These are phyloP conservation scores for Geotrichum carabidarum DNA, from an alignment of 1,139 yeast species.

Conservation along the genomic window DNA sequence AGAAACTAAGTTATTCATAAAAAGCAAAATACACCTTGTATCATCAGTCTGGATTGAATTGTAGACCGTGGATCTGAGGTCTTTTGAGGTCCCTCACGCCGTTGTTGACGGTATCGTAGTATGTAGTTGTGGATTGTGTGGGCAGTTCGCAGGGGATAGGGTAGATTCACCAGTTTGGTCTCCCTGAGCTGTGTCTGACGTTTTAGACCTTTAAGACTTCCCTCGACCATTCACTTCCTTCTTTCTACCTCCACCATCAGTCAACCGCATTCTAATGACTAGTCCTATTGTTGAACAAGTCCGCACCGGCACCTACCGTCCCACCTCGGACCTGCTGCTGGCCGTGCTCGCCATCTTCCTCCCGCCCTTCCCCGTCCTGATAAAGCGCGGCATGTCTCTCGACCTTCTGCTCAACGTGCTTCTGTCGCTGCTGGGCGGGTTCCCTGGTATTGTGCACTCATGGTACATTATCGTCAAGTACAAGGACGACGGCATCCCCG, in stretches of 20 bases:
- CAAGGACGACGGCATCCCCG: slow-evolving; percentile 56
- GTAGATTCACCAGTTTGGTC: too few relatives aligned
- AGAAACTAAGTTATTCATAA: slow-evolving; percentile 52
- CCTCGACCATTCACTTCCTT: too few relatives aligned
- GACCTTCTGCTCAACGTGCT: slow-evolving; percentile 58
- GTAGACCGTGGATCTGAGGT: too few relatives aligned
- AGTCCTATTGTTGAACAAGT: neutral
- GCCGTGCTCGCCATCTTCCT: slow-evolving; percentile 56
- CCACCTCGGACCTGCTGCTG: slow-evolving; percentile 44
- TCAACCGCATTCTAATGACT: too few relatives aligned
- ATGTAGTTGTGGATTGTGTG: too few relatives aligned
- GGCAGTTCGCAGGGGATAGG: too few relatives aligned
- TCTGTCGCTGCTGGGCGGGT: slow-evolving; percentile 55
- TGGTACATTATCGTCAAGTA: slow-evolving; percentile 42
- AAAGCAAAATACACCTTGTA: neutral
- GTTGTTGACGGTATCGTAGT: too few relatives aligned
- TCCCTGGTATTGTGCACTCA: slow-evolving; percentile 59
- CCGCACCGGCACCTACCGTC: neutral
- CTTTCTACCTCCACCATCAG: too few relatives aligned
- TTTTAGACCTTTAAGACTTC: too few relatives aligned
- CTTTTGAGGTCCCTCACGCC: too few relatives aligned
- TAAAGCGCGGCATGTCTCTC: slow-evolving; percentile 56
- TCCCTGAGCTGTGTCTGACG: too few relatives aligned
- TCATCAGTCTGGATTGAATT: too few relatives aligned
- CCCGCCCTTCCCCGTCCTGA: slow-evolving; percentile 71